These are phyloP conservation scores for Plectosphaerella sp. DNA, from an alignment of 2,329 filamentous ascomycete species.

Conservation along the genomic window DNA sequence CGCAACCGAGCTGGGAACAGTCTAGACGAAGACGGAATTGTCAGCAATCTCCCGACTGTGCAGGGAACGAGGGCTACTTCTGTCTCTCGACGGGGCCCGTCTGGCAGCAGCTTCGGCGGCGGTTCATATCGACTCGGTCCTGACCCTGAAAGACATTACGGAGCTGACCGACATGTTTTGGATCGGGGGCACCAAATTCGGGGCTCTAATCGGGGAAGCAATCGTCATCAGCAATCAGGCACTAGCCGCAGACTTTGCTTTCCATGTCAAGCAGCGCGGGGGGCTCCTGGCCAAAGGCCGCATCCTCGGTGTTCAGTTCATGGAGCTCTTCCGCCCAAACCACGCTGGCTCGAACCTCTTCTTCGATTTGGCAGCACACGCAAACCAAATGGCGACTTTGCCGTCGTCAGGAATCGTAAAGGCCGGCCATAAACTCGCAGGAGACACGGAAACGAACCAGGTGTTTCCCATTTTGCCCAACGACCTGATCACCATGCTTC, in stretches of 20 bases:
- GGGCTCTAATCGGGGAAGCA: conserved; percentile 44
- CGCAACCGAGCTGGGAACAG: conserved; percentile 44
- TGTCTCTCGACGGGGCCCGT: conserved; percentile 44
- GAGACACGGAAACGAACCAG: conserved; percentile 45
- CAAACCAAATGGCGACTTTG: conserved; percentile 37
- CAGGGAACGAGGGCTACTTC: conserved; percentile 31
- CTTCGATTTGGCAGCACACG: conserved; percentile 38
- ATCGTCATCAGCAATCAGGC: conserved; percentile 38
- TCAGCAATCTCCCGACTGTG: conserved; percentile 35
- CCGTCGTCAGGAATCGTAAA: conserved; percentile 37
- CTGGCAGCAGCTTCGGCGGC: conserved; percentile 37
- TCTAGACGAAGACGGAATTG: conserved; percentile 39
- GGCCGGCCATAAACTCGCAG: conserved; percentile 35
- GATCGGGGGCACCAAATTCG: conserved; percentile 50
- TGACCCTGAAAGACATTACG: conserved; percentile 38
- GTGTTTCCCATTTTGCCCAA: conserved; percentile 41
- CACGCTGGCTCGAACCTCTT: conserved; percentile 28
- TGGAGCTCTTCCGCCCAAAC: conserved; percentile 35
- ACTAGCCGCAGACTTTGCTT: conserved; percentile 41
- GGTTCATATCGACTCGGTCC: conserved; percentile 24
- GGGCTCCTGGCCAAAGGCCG: conserved; percentile 45
- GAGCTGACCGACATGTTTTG: conserved; percentile 48
- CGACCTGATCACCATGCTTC: conserved; percentile 29
- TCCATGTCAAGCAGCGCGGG: conserved; percentile 47
- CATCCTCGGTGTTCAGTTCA: conserved; percentile 44